These are phyloP conservation scores for Talaromyces marneffei DNA, from an alignment of 2,329 filamentous ascomycete species.

Conservation along the genomic window DNA sequence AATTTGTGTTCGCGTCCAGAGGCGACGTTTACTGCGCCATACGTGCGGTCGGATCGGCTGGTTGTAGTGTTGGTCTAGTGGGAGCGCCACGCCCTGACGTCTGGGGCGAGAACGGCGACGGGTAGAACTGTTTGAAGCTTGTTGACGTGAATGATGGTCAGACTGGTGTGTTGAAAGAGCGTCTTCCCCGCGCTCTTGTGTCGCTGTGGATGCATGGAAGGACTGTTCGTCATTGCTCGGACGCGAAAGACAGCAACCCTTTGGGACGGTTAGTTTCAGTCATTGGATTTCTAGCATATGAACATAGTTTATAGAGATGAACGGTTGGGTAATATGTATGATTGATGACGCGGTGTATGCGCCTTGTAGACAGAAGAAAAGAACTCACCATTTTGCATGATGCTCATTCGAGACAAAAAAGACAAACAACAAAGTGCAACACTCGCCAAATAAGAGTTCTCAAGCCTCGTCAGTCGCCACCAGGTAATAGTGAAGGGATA, in stretches of 20 bases:
- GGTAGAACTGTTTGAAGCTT: slow-evolving; percentile 13
- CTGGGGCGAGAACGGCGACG: slow-evolving; percentile 13
- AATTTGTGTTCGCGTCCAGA: slow-evolving; percentile 66
- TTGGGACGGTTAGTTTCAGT: neutral
- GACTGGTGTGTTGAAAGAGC: slow-evolving; percentile 16
- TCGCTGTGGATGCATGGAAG: slow-evolving; percentile 21
- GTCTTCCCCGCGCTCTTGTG: slow-evolving; percentile 23
- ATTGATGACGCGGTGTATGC: neutral
- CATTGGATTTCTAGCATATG: neutral
- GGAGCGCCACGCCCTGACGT: slow-evolving; percentile 21
- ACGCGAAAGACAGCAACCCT: slow-evolving; percentile 39
- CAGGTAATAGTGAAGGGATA: neutral
- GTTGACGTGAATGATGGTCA: slow-evolving; percentile 13
- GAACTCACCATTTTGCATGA: slow-evolving; percentile 34
- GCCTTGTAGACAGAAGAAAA: neutral
- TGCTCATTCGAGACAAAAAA: slow-evolving; percentile 17
- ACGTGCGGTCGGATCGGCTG: slow-evolving; percentile 60
- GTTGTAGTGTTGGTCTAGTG: slow-evolving; percentile 59
- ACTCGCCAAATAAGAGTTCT: slow-evolving; percentile 8
- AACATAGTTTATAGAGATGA: neutral
- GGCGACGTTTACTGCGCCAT: slow-evolving; percentile 58
- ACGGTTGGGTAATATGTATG: neutral
- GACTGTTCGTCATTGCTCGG: slow-evolving; percentile 29
- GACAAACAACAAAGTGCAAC: slow-evolving; percentile 9
- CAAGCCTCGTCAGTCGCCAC: neutral